phyloP scores from a whole-genome alignment of 495 filamentous ascomycete species.

The Rhypophila decipiens region DNA sequence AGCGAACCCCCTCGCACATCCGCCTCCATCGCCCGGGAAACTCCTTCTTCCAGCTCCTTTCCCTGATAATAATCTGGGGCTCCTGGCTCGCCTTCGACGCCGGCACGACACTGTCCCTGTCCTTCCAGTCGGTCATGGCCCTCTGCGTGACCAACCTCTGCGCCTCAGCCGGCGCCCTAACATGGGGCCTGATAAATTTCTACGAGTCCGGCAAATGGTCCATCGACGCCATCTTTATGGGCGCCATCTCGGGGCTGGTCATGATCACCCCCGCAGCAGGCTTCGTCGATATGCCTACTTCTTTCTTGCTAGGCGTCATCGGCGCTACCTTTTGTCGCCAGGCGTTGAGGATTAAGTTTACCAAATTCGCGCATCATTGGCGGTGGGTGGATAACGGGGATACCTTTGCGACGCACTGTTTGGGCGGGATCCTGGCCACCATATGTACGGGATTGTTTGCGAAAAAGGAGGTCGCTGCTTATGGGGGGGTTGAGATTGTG shows the following conservation, averaged over 20 bases:
- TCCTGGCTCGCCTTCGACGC: conserved; percentile 97
- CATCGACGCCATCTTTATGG: conserved; percentile 94
- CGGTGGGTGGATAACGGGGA: conserved; percentile 66
- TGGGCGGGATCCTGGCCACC: conserved; percentile 73
- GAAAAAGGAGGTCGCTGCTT: conserved; percentile 20
- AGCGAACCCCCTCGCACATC: conserved; percentile 79
- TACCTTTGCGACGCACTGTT: conserved; percentile 72
- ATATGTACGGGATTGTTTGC: conserved; percentile 75
- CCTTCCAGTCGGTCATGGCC: conserved; percentile 84
- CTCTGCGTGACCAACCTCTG: conserved; percentile 92
- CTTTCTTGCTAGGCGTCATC: conserved; percentile 71
- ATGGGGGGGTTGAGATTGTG: conserved; percentile 19
- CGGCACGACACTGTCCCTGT: conserved; percentile 82
- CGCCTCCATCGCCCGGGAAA: conserved; percentile 47
- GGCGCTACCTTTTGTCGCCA: conserved; percentile 90
- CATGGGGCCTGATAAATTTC: conserved; percentile 84
- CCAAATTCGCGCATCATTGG: conserved; percentile 37
- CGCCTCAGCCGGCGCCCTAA: conserved; percentile 72
- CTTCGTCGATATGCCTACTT: conserved; percentile 79
- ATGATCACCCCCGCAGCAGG: conserved; percentile 78
- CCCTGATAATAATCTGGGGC: conserved; percentile 91
- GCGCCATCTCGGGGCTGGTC: conserved; percentile 77
- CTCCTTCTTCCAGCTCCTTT: conserved; percentile 31
- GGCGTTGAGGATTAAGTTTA: conserved; percentile 80
- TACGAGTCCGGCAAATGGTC: conserved; percentile 89